A percentile compares a stretch with the other conserved stretches of the same genome.
phyloP scores from a whole-genome alignment of 2,329 filamentous ascomycete species.

The Phoma sp. region DNA sequence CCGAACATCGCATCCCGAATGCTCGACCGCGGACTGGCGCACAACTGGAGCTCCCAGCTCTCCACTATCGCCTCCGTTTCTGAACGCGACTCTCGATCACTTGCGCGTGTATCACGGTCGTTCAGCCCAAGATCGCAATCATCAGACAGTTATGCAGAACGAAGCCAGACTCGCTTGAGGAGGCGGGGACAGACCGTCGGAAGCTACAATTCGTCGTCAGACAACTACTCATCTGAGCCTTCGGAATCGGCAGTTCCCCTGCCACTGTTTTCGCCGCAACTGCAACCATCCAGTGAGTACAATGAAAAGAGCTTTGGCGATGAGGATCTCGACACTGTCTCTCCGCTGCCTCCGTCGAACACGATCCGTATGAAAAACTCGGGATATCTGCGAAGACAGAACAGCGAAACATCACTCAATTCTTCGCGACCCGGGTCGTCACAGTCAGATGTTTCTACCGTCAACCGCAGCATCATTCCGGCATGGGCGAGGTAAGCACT shows the following conservation, averaged over 20 bases:
- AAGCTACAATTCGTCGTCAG: slow-evolving; percentile 44
- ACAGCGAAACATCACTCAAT: slow-evolving; percentile 43
- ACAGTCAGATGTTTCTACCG: slow-evolving; percentile 45
- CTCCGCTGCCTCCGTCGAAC: slow-evolving; percentile 47
- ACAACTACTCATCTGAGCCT: slow-evolving; percentile 38
- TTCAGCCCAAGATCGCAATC: slow-evolving; percentile 43
- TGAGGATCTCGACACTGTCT: slow-evolving; percentile 50
- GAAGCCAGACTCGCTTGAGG: slow-evolving; percentile 28
- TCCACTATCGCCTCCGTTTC: slow-evolving; percentile 49
- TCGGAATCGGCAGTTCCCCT: slow-evolving; percentile 47
- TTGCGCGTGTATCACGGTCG: slow-evolving; percentile 42
- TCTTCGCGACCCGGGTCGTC: slow-evolving; percentile 47
- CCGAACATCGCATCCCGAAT: slow-evolving; percentile 49
- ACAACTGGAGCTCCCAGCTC: slow-evolving; percentile 51
- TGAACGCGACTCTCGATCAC: slow-evolving; percentile 46
- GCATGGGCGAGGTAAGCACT: slow-evolving; percentile 46
- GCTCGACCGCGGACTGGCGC: slow-evolving; percentile 46
- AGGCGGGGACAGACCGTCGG: slow-evolving; percentile 43
- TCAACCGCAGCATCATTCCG: slow-evolving; percentile 47
- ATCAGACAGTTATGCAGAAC: slow-evolving; percentile 39
- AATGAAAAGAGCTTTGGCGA: slow-evolving; percentile 42
- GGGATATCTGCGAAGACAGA: slow-evolving; percentile 43
- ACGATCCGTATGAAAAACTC: slow-evolving; percentile 50
- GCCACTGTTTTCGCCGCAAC: slow-evolving; percentile 44
- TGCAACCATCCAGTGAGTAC: slow-evolving; percentile 27